A percentile compares a stretch with the other conserved stretches of the same genome.
phyloP scores from a whole-genome alignment of 2,329 filamentous ascomycete species.

The Tolypocladium nubicola region DNA sequence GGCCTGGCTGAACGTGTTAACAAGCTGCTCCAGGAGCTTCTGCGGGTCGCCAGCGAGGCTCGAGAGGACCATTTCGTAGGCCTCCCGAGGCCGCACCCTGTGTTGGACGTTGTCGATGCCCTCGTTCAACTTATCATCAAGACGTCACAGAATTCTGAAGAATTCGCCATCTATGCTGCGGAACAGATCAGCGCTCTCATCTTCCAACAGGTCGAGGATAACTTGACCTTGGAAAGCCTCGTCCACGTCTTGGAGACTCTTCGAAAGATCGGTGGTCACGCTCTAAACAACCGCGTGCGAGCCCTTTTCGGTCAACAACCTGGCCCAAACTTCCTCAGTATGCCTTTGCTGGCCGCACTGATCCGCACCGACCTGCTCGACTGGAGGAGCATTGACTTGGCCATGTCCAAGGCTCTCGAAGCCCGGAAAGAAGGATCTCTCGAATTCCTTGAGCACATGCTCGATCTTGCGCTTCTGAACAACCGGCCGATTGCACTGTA shows the following conservation, averaged over 20 bases:
- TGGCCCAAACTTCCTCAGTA: constrained; percentile 42
- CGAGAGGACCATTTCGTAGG: constrained; percentile 50
- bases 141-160: constrained; percentile 49
- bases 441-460: constrained; percentile 67
- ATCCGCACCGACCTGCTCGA: constrained; percentile 51
- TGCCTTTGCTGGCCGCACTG: constrained; percentile 47
- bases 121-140: constrained; percentile 53
- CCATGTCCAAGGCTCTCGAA: constrained; percentile 62
- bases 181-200: constrained; percentile 48
- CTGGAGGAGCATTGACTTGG: constrained; percentile 56
- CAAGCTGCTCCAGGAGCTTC: constrained; percentile 47
- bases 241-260: constrained; percentile 52
- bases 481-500: constrained; percentile 70
- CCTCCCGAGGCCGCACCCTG: constrained; percentile 45
- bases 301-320: constrained; percentile 47
- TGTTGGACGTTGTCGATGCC: constrained; percentile 53
- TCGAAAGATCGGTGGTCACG: constrained; percentile 46
- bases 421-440: constrained; percentile 62
- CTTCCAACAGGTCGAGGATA: constrained; percentile 44
- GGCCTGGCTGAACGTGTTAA: constrained; percentile 43
- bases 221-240: constrained; percentile 48
- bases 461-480: constrained; percentile 69
- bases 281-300: constrained; percentile 43
- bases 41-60: constrained; percentile 40
- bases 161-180: constrained; percentile 47